These are phyloP conservation scores for Kwoniella dejecticola DNA, from an alignment of 768 basidiomycete genomes.

Conservation along the genomic window DNA sequence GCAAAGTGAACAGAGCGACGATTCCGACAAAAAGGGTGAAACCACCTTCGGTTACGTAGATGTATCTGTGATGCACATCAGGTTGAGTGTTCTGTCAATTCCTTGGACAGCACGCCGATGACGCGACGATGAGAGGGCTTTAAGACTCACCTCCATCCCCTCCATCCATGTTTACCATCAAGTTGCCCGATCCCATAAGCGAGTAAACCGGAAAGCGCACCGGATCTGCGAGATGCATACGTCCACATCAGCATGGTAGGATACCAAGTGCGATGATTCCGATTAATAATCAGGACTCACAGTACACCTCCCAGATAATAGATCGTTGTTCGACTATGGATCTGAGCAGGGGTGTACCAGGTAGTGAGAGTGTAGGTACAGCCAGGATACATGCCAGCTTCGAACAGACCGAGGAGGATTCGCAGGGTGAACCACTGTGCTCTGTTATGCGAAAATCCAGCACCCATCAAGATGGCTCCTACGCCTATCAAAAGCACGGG, in stretches of 20 bases:
- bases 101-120: too few relatives aligned
- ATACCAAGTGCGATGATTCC: too few relatives aligned
- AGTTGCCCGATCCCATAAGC: constrained; percentile 32
- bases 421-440: constrained; percentile 37
- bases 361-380: constrained; percentile 35
- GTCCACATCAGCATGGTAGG: too few relatives aligned
- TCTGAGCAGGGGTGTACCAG: constrained; percentile 39
- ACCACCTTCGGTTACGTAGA: constrained; percentile 39
- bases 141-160: constrained; percentile 27
- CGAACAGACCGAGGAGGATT: constrained; percentile 28
- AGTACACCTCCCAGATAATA: constrained; percentile 34
- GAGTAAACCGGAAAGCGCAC: constrained; percentile 34
- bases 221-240: too few relatives aligned
- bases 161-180: constrained; percentile 23
- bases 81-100: too few relatives aligned
- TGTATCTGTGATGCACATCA: constrained; percentile 14
- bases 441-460: constrained; percentile 24
- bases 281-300: too few relatives aligned
- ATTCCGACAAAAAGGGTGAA: constrained; percentile 30
- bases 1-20: constrained; percentile 24
- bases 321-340: constrained; percentile 29
- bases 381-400: constrained; percentile 38
- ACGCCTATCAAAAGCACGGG: constrained; percentile 22
- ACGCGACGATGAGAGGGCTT: too few relatives aligned
- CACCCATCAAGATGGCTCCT: constrained; percentile 26